These are phyloP conservation scores for Drechmeria coniospora DNA, from an alignment of 2,329 filamentous ascomycete genomes.

Conservation along the genomic window DNA sequence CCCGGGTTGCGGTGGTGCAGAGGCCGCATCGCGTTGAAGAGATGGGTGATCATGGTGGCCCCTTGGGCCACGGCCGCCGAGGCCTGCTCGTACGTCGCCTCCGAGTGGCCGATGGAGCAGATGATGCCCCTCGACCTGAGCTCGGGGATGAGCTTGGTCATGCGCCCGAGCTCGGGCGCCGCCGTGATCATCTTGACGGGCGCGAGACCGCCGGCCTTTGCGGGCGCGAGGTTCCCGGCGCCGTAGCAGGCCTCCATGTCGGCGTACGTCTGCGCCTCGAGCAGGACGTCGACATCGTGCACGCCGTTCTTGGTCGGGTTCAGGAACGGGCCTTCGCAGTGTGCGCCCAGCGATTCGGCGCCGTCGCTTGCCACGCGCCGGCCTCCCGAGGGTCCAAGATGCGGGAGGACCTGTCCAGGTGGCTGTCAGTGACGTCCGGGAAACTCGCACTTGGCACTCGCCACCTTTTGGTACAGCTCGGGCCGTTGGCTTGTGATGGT, in stretches of 20 bases:
- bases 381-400: constrained; percentile 55
- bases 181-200: constrained; percentile 70
- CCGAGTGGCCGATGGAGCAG: constrained; percentile 73
- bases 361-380: constrained; percentile 48
- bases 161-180: constrained; percentile 64
- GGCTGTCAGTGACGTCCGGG: background rate
- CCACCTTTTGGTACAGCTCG: constrained; percentile 63
- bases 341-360: constrained; percentile 75
- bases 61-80: constrained; percentile 55
- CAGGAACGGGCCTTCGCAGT: constrained; percentile 84
- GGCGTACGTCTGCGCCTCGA: constrained; percentile 42
- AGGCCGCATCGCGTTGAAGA: constrained; percentile 89
- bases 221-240: constrained; percentile 41
- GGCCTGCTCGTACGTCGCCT: constrained; percentile 74
- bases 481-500: constrained; percentile 68
- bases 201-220: constrained; percentile 17
- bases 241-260: constrained; percentile 64
- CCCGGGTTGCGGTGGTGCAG: constrained; percentile 85
- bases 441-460: background rate
- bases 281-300: constrained; percentile 61
- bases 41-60: constrained; percentile 78
- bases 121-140: constrained; percentile 52
- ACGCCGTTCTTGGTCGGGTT: constrained; percentile 73
- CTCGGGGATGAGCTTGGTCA: constrained; percentile 52
- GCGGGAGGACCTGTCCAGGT: constrained; percentile 45